A percentile compares a stretch with the other conserved stretches of the same genome.
Conservation (phyloP, 345 rosid species). For the Bruguiera parviflora region DNA sequence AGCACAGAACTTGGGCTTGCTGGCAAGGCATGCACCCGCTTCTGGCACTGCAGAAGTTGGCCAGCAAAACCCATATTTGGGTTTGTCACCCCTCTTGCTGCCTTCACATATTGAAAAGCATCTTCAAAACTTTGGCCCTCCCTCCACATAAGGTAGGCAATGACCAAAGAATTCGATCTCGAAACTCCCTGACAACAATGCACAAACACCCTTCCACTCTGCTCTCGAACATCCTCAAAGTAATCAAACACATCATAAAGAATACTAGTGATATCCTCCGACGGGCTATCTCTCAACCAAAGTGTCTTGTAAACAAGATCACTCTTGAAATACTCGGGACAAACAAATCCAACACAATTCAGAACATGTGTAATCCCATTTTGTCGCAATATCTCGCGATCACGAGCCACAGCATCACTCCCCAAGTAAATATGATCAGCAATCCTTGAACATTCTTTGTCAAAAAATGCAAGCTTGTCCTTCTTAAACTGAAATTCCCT, state of each 20-base stretch:
- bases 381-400: conserved; percentile 50
- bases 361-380: conserved; percentile 72
- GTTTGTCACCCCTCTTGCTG: conserved; percentile 66
- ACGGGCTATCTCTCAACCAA: conserved; percentile 66
- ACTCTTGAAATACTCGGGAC: conserved; percentile 67
- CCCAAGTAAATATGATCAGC: conserved; percentile 63
- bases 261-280: conserved; percentile 70
- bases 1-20: conserved; percentile 54
- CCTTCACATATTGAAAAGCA: conserved; percentile 67
- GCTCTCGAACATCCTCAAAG: conserved; percentile 71
- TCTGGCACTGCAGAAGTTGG: conserved; percentile 74
- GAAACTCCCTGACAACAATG: conserved; percentile 77
- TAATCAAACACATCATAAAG: conserved; percentile 75
- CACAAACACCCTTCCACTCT: conserved; percentile 62
- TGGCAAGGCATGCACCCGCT: conserved; percentile 64
- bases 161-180: conserved; percentile 61
- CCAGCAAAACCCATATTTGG: conserved; percentile 79
- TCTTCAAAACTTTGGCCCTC: conserved; percentile 71
- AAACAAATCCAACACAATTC: conserved; percentile 72
- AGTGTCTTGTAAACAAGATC: conserved; percentile 76
- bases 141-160: conserved; percentile 80
- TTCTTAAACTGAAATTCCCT: conserved; percentile 56
- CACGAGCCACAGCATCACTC: conserved; percentile 70
- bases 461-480: conserved; percentile 66
- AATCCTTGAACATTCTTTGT: conserved; percentile 70